These are phyloP conservation scores for Agroathelia rolfsii DNA, from an alignment of 1,284 basidiomycete genomes.

Conservation along the genomic window DNA sequence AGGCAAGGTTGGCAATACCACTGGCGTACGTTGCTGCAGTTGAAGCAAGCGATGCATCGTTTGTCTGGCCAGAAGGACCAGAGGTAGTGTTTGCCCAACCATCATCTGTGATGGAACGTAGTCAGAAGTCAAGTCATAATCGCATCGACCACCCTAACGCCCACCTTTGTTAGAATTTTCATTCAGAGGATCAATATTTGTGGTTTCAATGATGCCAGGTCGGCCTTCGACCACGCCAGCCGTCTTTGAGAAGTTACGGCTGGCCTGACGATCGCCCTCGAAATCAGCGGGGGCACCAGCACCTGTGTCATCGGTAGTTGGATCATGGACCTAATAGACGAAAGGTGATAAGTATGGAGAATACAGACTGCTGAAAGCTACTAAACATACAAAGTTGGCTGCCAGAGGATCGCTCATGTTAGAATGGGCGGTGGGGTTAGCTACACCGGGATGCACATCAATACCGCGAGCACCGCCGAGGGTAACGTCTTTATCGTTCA, in stretches of 20 bases:
- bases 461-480: constrained; percentile 19
- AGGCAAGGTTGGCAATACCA: constrained; percentile 28
- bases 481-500: constrained; percentile 22
- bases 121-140: constrained; percentile 2
- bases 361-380: not conserved
- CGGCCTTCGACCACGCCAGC: constrained; percentile 40
- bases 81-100: constrained; percentile 30
- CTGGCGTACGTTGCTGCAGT: constrained; percentile 21
- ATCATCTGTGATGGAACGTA: constrained; percentile 25
- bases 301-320: constrained; percentile 26
- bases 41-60: constrained; percentile 7
- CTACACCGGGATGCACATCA: constrained; percentile 24
- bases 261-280: constrained; percentile 25
- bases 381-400: constrained; percentile 31
- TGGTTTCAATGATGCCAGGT: constrained; percentile 42
- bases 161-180: constrained; percentile 34
- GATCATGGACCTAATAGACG: constrained; percentile 28
- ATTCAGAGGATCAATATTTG: constrained; percentile 40
- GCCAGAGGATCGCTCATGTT: constrained; percentile 26
- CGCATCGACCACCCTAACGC: constrained; percentile 4
- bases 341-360: too few species aligned
- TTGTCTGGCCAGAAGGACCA: constrained; percentile 5
- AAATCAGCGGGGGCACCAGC: constrained; percentile 33
- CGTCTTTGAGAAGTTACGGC: constrained; percentile 26
- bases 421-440: constrained; percentile 29